Evolutionary conservation across 1,139 yeast species (phyloP).

Genomic region (Suzukiozyma palmioleophila): DNA sequence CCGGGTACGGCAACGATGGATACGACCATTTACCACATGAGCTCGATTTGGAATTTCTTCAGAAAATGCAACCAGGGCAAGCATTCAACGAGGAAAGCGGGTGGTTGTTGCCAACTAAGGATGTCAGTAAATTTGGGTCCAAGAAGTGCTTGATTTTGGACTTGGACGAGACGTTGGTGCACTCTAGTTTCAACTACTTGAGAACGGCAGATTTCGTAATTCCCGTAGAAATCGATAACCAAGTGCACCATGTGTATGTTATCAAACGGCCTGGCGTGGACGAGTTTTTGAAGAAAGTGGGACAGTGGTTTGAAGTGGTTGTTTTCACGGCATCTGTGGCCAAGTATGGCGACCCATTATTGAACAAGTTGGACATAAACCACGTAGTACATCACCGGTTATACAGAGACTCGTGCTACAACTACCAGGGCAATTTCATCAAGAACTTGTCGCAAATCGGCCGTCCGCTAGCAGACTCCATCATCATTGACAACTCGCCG

Average conservation of each 20-base stretch:
- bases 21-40: slow-evolving; percentile 5
- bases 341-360: slow-evolving; percentile 91
- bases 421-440: slow-evolving; percentile 84
- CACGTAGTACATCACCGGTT: slow-evolving; percentile 82
- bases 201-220: slow-evolving; percentile 94
- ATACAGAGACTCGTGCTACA: slow-evolving; percentile 70
- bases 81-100: slow-evolving; percentile 54
- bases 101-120: slow-evolving; percentile 53
- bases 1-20: slow-evolving; percentile 7
- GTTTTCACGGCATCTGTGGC: slow-evolving; percentile 95
- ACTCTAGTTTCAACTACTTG: slow-evolving; percentile 87
- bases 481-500: slow-evolving; percentile 94
- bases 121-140: slow-evolving; percentile 28
- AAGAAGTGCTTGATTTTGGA: slow-evolving; percentile 88
- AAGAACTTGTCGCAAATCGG: slow-evolving; percentile 93
- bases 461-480: slow-evolving; percentile 78
- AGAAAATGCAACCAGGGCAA: slow-evolving; percentile 65
- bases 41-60: slow-evolving; percentile 12
- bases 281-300: slow-evolving; percentile 79
- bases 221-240: slow-evolving; percentile 79
- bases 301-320: slow-evolving; percentile 87
- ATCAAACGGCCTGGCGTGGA: slow-evolving; percentile 98
- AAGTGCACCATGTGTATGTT: slow-evolving; percentile 90
- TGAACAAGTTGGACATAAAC: slow-evolving; percentile 77
- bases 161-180: slow-evolving; percentile 94